These are phyloP conservation scores for Dalbergia oliveri DNA, from an alignment of 306 rosid genomes.

Conservation along the genomic window DNA sequence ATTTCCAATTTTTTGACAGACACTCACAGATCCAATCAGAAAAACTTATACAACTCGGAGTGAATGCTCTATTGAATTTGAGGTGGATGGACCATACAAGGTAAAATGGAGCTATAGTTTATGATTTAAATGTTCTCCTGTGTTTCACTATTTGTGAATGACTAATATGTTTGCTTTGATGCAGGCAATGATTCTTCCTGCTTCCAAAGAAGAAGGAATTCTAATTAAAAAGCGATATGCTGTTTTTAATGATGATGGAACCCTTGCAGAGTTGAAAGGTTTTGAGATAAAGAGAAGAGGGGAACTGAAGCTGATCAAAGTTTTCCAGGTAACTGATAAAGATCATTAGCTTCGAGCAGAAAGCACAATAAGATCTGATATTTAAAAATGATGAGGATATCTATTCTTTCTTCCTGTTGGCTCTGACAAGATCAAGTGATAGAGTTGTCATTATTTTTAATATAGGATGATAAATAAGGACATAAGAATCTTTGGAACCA, in stretches of 20 bases:
- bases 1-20: slow-evolving; percentile 63
- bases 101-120: slow-evolving; percentile 50
- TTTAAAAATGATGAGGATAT: slow-evolving; percentile 37
- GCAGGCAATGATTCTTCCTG: slow-evolving; percentile 98
- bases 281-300: slow-evolving; percentile 99
- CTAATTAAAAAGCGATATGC: slow-evolving; percentile 98
- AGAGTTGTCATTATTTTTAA: slow-evolving; percentile 1
- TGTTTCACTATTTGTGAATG: slow-evolving; percentile 41
- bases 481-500: slow-evolving; percentile 11
- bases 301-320: slow-evolving; percentile 98
- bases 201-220: slow-evolving; percentile 98
- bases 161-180: slow-evolving; percentile 36
- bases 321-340: slow-evolving; percentile 83
- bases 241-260: slow-evolving; percentile 96
- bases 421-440: slow-evolving; percentile 7
- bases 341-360: slow-evolving; percentile 25
- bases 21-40: slow-evolving; percentile 70
- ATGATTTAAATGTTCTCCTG: slow-evolving; percentile 27
- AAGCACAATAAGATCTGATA: slow-evolving; percentile 14
- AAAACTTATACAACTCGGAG: slow-evolving; percentile 84
- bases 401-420: slow-evolving; percentile 14
- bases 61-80: slow-evolving; percentile 99
- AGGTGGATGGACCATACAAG: slow-evolving; percentile 99
- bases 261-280: slow-evolving; percentile 98
- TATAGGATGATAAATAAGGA: slow-evolving; percentile 25